phyloP scores from a whole-genome alignment of 371 early-diverging fungal genomes.

The Haplosporangium sp. region DNA sequence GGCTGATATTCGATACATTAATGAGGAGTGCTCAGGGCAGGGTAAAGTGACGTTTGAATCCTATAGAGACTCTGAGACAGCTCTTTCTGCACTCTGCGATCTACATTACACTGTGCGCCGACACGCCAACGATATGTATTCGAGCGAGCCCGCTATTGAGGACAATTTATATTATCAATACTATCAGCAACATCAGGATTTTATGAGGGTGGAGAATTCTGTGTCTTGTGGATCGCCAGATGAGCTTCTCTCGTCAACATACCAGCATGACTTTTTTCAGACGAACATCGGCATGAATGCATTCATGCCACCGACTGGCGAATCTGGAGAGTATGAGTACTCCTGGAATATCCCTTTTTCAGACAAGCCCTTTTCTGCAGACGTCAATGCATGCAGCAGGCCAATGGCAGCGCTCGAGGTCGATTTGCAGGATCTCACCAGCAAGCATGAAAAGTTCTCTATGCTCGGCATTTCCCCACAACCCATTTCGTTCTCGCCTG shows the following conservation, averaged over 20 bases:
- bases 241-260: not conserved
- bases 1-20: conserved; percentile 45
- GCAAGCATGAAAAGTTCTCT: conserved; percentile 15
- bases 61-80: conserved; percentile 23
- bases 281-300: not conserved
- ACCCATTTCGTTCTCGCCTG: conserved; percentile 11
- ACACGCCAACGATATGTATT: conserved; percentile 15
- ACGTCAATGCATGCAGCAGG: not conserved
- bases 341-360: conserved; percentile 10
- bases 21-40: conserved; percentile 34
- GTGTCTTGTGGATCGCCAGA: conserved; percentile 4
- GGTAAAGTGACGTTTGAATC: conserved; percentile 41
- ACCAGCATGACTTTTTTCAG: not conserved
- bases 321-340: conserved; percentile 3
- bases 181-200: conserved; percentile 30
- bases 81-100: conserved; percentile 10
- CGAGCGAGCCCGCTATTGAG: conserved; percentile 28
- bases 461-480: conserved; percentile 21
- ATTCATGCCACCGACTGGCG: conserved; percentile 1
- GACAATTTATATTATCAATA: conserved; percentile 39
- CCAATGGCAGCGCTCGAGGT: not conserved
- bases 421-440: not conserved
- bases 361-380: conserved; percentile 1
- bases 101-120: conserved; percentile 20
- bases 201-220: conserved; percentile 1